phyloP scores from a whole-genome alignment of 2,329 filamentous ascomycete genomes.

The Ophiostoma montium region DNA sequence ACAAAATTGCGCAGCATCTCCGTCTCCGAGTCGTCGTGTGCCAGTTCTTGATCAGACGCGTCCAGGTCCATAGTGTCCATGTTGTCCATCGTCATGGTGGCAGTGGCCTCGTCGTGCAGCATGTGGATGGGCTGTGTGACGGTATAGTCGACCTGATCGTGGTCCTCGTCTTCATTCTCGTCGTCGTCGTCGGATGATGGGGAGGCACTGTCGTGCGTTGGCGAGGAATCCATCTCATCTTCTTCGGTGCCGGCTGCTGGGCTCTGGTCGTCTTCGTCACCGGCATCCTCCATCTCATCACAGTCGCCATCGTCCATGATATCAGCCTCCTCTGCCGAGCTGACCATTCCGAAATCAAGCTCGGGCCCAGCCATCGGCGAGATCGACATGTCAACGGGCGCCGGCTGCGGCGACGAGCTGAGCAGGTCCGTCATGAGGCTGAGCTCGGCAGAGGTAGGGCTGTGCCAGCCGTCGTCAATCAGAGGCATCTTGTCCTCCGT shows the following conservation, averaged over 20 bases:
- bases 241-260: neutral
- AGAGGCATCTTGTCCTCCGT: neutral
- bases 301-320: too few species aligned
- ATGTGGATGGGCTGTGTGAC: conserved; percentile 9
- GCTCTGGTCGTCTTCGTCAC: neutral
- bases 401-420: neutral
- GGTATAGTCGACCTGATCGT: conserved; percentile 4
- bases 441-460: conserved; percentile 5
- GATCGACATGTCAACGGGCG: neutral
- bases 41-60: neutral
- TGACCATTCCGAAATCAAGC: neutral
- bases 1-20: conserved; percentile 23
- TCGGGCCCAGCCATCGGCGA: neutral
- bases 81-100: too few species aligned
- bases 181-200: neutral
- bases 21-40: conserved; percentile 21
- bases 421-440: neutral
- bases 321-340: neutral
- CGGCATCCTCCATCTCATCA: neutral
- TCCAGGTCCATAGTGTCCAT: conserved; percentile 11
- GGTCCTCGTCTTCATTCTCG: neutral
- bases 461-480: conserved; percentile 4
- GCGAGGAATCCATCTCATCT: neutral
- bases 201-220: neutral
- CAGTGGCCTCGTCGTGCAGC: conserved; percentile 12